These are phyloP conservation scores for Ceratocystis harringtonii DNA, from an alignment of 2,329 filamentous ascomycete genomes.

Conservation along the genomic window DNA sequence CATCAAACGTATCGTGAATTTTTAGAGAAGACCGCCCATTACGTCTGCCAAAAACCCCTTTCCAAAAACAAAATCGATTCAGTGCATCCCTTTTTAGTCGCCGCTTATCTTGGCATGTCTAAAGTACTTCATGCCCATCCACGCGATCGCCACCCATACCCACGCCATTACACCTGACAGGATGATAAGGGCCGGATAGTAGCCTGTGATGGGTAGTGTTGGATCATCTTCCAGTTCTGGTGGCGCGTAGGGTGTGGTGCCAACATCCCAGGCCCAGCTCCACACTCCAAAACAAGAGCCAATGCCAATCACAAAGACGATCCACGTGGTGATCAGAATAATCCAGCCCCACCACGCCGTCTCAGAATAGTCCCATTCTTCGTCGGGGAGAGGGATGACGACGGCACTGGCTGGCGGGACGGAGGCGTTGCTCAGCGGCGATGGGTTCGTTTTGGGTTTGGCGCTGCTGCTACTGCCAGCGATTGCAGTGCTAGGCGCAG, in stretches of 20 bases:
- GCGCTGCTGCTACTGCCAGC: neutral
- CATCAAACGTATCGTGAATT: neutral
- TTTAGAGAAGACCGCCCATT: neutral
- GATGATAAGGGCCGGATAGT: slow-evolving; percentile 89
- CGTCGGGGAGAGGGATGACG: slow-evolving; percentile 30
- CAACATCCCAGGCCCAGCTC: slow-evolving; percentile 99
- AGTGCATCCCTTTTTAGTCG: slow-evolving; percentile 28
- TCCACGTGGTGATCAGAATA: slow-evolving; percentile 77
- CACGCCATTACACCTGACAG: slow-evolving; percentile 92
- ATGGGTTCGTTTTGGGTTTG: slow-evolving; percentile 11
- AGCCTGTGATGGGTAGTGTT: slow-evolving; percentile 87
- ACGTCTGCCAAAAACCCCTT: neutral
- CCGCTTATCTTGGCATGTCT: slow-evolving; percentile 80
- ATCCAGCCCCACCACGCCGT: slow-evolving; percentile 99
- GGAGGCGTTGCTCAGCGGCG: slow-evolving; percentile 8
- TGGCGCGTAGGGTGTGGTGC: slow-evolving; percentile 86
- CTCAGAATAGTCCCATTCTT: slow-evolving; percentile 77
- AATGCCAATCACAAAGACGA: slow-evolving; percentile 93
- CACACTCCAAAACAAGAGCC: slow-evolving; percentile 87
- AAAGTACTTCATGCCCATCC: slow-evolving; percentile 99
- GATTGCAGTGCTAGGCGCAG: neutral
- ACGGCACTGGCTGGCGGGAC: slow-evolving; percentile 10
- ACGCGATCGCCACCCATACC: slow-evolving; percentile 96
- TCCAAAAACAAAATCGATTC: neutral
- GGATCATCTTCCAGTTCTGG: slow-evolving; percentile 91